Evolutionary conservation across 1,284 basidiomycete genomes (phyloP).

Genomic region (Xerocomus cyaneibrunnescens): DNA sequence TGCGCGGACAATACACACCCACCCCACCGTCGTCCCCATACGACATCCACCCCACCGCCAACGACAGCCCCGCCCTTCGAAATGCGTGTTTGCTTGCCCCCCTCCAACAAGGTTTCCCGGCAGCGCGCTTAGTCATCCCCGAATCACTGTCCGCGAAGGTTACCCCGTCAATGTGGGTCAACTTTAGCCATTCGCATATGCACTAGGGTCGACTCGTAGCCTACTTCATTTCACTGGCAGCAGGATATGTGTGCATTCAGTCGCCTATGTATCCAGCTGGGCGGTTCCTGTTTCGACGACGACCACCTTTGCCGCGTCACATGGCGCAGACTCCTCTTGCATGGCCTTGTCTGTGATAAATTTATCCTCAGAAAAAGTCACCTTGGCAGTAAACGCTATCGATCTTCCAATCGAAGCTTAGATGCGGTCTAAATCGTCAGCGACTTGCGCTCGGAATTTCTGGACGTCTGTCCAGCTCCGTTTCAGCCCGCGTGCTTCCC

Average conservation of each 20-base stretch:
- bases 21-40: not conserved
- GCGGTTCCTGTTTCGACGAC: too few relatives aligned
- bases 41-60: not conserved
- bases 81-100: not conserved
- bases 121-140: conserved; percentile 29
- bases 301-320: too few relatives aligned
- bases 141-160: conserved; percentile 32
- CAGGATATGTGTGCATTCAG: too few relatives aligned
- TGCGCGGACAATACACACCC: conserved; percentile 11
- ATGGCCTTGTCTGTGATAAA: not conserved
- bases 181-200: too few relatives aligned
- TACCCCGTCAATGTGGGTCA: not conserved
- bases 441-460: not conserved
- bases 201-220: too few relatives aligned
- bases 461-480: not conserved
- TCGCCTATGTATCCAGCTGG: too few relatives aligned
- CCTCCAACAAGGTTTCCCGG: conserved; percentile 28
- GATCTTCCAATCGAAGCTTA: too few relatives aligned
- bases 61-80: not conserved
- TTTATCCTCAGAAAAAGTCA: too few relatives aligned
- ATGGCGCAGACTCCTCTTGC: too few relatives aligned
- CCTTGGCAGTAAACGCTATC: too few relatives aligned
- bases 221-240: not conserved
- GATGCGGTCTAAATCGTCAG: too few relatives aligned
- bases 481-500: not conserved